Percentiles rank a stretch among this genome's conserved stretches.
These are phyloP conservation scores for Canna indica DNA, from an alignment of 176 grass and related monocot genomes.

Conservation along the genomic window DNA sequence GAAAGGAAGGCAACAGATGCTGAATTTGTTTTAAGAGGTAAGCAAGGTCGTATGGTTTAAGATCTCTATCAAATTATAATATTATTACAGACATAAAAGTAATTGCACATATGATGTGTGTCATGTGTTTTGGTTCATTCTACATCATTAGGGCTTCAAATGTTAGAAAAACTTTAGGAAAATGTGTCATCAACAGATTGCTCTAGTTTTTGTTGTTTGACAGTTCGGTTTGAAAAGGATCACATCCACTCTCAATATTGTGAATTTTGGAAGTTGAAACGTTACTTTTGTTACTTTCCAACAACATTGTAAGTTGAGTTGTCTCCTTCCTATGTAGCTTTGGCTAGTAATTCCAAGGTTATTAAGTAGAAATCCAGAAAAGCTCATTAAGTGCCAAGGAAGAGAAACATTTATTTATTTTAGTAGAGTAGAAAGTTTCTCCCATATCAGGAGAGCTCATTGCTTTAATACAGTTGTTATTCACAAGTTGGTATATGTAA, in stretches of 20 bases:
- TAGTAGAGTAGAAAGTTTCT: not conserved
- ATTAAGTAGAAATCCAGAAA: too few species aligned
- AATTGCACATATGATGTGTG: not conserved
- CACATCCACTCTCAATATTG: not conserved
- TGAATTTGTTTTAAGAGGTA: slow-evolving; percentile 26
- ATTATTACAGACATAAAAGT: not conserved
- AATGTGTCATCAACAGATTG: not conserved
- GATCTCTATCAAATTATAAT: not conserved
- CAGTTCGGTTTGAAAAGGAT: not conserved
- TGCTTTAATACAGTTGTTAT: too few species aligned
- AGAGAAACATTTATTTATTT: too few species aligned
- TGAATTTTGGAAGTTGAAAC: too few species aligned
- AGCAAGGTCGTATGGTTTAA: not conserved
- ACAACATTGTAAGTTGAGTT: not conserved
- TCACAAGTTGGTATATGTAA: not conserved
- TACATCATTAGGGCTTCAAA: not conserved
- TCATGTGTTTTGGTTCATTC: not conserved
- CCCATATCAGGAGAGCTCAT: not conserved
- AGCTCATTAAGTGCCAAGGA: too few species aligned
- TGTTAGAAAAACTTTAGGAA: not conserved
- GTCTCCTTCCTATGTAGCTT: not conserved
- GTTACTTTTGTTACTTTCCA: not conserved
- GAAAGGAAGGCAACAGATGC: slow-evolving; percentile 31
- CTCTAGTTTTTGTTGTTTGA: not conserved
- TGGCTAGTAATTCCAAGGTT: not conserved